Evolutionary conservation across 2,329 filamentous ascomycete genomes (phyloP), one percentile per base, ranked within the genome.

Genomic region (Aspergillus aculeatinus): DNA sequence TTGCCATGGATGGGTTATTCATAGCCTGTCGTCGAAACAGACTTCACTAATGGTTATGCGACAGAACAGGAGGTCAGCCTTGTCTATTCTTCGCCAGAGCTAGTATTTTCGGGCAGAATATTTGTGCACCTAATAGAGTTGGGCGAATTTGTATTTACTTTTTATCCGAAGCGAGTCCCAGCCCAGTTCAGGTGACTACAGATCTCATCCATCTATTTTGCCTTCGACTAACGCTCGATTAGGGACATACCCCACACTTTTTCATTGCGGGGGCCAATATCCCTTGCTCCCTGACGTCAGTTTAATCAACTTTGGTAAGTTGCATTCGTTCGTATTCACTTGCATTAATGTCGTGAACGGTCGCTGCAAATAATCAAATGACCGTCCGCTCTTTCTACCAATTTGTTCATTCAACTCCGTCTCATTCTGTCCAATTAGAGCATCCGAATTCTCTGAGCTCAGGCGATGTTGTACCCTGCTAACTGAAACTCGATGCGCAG

Each of bases 41-140:
- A 16, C 14, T 51, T 31, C n/a, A 59, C 62, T 64, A 56, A 64
- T 55, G 14, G 49, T 47, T 12, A 47, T 51, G 47, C 47, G 14
- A 21, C 52, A 23, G 56, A 48, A 48, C 44, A 55, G 31, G 54
- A 53, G 27, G 50, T 44, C 55, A n/a, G 42, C 55, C 48, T 44
- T 54, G 42, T 51, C 51, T 50, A 10, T 57, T n/a, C 39, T 29
- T 48, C 50, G 31, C 10, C 44, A 48, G 52, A 55, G 35, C 39
- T 23, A 48, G 48, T 39, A 29, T 51, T 50, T 16, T 49, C 44
- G 27, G 27, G 44, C 53, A 54, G 51, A 27, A 33, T 44, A 57
- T 25, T 35, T 57, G 54, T 29, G 31, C 23, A 49, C 42, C 44
- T 48, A 49, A 58, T 60, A 58, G 51, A 60, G 31, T 51, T 23